Base-by-base conservation (phyloP, 163 green algal species). In the Botryococcus braunii region DNA sequence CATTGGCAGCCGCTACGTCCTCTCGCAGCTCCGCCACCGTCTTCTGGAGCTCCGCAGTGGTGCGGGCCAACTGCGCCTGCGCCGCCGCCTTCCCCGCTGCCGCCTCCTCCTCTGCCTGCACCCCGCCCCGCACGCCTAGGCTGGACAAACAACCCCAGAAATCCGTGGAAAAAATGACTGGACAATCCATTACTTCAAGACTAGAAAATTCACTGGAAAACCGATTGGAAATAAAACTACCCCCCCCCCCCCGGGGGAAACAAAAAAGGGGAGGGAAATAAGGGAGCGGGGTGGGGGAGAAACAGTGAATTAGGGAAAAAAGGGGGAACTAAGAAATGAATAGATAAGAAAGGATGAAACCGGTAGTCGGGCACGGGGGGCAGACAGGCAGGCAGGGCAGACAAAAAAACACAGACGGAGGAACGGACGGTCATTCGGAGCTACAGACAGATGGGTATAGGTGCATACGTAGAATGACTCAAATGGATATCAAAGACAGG, bases 101-200 rank as follows among this genome's bases (percentile, higher is more conserved):
- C 35, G 65, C 35, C 32, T 50, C 35, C 66, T 72, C 43, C 47
- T 71, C 55, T 55, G 74, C 50, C 49, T 76, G 58, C 60, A 71
- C 48, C 34, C 70, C 36, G 8, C 55, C 55, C 43, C 29, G 35
- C 13, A 63, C 52, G 1, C 50, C 3, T 11, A 31, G 3, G 1
- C 34, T 38, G 5, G 50, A 31, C 3, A 23, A 60, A n/a, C n/a
- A n/a, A n/a, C n/a, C n/a, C n/a, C n/a, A n/a, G n/a, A n/a, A n/a
- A n/a, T n/a, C n/a, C n/a, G n/a, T n/a, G n/a, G n/a, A n/a, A n/a
- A n/a, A n/a, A n/a, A n/a, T n/a, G n/a, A n/a, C n/a, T n/a, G n/a
- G n/a, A n/a, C n/a, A n/a, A n/a, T n/a, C n/a, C n/a, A n/a, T n/a
- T n/a, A n/a, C n/a, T 23, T 11, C 21, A 7, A 59, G 8, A 59